Conservation (phyloP, 768 basidiomycete genomes). For the Solioccasus polychromus region DNA sequence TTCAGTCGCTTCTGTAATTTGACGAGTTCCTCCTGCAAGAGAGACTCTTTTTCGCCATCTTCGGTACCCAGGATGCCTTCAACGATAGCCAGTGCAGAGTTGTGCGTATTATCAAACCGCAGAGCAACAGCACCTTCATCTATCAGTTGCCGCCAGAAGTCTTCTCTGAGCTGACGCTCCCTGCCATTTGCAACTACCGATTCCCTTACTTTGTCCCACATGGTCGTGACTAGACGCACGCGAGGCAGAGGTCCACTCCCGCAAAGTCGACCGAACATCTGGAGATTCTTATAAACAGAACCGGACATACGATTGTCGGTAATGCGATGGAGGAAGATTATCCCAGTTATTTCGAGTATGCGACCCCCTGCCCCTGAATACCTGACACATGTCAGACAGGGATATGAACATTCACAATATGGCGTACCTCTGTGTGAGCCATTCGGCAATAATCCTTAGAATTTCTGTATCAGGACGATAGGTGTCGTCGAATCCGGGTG, state of each 20-base stretch:
- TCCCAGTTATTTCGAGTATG: constrained; percentile 23
- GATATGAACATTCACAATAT: background rate
- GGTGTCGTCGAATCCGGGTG: constrained; percentile 22
- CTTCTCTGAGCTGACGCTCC: constrained; percentile 23
- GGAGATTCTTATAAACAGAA: constrained; percentile 28
- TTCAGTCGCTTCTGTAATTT: constrained; percentile 12
- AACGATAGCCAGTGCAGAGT: background rate
- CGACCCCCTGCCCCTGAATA: constrained; percentile 1
- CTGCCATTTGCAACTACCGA: background rate
- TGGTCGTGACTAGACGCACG: constrained; percentile 36
- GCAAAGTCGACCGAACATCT: constrained; percentile 35
- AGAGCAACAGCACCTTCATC: background rate
- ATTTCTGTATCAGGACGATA: constrained; percentile 11
- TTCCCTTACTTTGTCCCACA: constrained; percentile 33
- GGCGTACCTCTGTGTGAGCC: constrained; percentile 19
- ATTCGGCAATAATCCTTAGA: constrained; percentile 11
- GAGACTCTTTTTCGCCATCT: background rate
- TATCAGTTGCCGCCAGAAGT: constrained; percentile 23
- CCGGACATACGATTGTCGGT: constrained; percentile 35
- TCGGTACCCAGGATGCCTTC: background rate
- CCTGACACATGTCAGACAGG: background rate
- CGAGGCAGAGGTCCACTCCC: constrained; percentile 29
- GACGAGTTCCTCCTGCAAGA: constrained; percentile 22
- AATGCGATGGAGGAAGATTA: constrained; percentile 35
- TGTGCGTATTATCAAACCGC: background rate